These are phyloP conservation scores for maize (Zea mays) DNA, from an alignment of 176 grass and related monocot species.

Conservation along the genomic window Zm-B73-REFERENCE-NAM-5.0 NC_050096.1:174238501-174239000, in stretches of 20 bases:
- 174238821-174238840: not conserved
- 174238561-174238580: constrained; percentile 37
- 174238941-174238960: constrained; percentile 8
- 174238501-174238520: constrained; percentile 71
- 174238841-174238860: not conserved
- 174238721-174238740: constrained; percentile 11
- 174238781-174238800: constrained; percentile 10
- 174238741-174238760: not conserved
- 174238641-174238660: constrained; percentile 18
- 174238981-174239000: not conserved
- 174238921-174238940: not conserved
- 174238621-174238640: not conserved
- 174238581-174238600: constrained; percentile 13
- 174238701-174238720: constrained; percentile 1
- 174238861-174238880: not conserved
- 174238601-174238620: constrained; percentile 21
- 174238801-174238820: not conserved
- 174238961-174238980: constrained; percentile 8
- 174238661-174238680: not conserved
- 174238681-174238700: constrained; percentile 1
- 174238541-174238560: constrained; percentile 72
- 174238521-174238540: constrained; percentile 84
- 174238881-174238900: constrained; percentile 19
- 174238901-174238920: constrained; percentile 20
- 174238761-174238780: not conserved